Evolutionary conservation across 2,329 filamentous ascomycete species (phyloP).

Genomic region (Phialocephala subalpina): DNA sequence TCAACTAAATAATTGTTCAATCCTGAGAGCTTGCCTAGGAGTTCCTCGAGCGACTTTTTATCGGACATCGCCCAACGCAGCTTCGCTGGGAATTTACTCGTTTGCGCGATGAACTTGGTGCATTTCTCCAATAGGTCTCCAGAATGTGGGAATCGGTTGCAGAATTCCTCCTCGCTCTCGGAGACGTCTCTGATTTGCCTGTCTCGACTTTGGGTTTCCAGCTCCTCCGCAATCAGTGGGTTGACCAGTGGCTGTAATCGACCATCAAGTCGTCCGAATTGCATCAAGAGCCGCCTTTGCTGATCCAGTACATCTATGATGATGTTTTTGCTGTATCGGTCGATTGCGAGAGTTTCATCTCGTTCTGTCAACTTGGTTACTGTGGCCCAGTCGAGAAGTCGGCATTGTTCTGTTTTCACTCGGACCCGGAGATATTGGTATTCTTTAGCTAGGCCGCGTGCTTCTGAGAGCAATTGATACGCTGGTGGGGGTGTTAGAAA

Average conservation of each 20-base stretch:
- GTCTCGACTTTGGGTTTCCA: neutral
- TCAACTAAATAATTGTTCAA: neutral
- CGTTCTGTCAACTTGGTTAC: neutral
- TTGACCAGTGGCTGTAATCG: neutral
- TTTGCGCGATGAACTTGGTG: neutral
- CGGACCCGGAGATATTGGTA: no score
- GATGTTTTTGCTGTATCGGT: neutral
- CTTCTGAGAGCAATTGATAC: no score
- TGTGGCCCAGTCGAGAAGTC: neutral
- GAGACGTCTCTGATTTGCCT: neutral
- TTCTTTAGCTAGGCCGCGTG: no score
- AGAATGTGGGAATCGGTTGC: neutral
- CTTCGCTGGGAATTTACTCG: neutral
- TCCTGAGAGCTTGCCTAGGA: neutral
- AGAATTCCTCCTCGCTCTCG: neutral
- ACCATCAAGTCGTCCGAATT: neutral
- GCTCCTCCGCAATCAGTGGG: neutral
- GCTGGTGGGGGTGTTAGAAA: no score
- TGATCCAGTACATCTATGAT: neutral
- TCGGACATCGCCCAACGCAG: neutral
- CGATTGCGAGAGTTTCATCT: neutral
- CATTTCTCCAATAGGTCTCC: neutral
- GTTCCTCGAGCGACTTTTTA: neutral
- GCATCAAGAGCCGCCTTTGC: neutral
- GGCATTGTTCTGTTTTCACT: no score